A percentile compares a stretch with the other conserved stretches of the same genome.
These are phyloP conservation scores for Coemansia erecta DNA, from an alignment of 192 early-diverging fungal species.

Conservation along the genomic window DNA sequence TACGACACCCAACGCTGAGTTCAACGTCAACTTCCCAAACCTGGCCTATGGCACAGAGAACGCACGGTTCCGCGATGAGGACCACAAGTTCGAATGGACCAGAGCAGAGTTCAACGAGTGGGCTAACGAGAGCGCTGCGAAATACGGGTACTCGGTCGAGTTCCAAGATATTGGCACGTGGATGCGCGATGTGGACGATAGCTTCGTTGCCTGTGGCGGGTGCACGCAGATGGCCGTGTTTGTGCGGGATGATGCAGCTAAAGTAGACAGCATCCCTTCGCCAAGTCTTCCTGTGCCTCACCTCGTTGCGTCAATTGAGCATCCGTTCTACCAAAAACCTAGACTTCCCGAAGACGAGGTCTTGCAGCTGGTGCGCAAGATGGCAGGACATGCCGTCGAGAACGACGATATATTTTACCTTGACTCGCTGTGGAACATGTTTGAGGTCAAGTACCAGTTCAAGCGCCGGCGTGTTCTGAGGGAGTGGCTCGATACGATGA, in stretches of 20 bases:
- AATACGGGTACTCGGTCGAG: constrained; percentile 65
- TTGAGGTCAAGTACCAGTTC: constrained; percentile 56
- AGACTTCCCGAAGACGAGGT: constrained; percentile 34
- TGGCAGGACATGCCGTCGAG: constrained; percentile 11
- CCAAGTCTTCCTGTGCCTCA: constrained; percentile 6
- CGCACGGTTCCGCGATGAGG: constrained; percentile 68
- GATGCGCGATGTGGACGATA: constrained; percentile 32
- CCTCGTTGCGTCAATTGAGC: constrained; percentile 50
- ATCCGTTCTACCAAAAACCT: constrained; percentile 53
- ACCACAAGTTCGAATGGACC: constrained; percentile 98
- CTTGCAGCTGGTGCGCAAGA: constrained; percentile 31
- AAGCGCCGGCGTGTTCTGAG: constrained; percentile 32
- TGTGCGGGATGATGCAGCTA: constrained; percentile 10
- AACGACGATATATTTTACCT: constrained; percentile 2
- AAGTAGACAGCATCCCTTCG: background rate
- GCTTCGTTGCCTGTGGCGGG: constrained; percentile 51
- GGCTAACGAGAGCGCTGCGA: constrained; percentile 56
- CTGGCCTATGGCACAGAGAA: constrained; percentile 70
- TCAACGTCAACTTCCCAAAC: constrained; percentile 81
- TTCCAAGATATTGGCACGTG: constrained; percentile 34
- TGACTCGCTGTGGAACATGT: constrained; percentile 47
- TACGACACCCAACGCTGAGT: constrained; percentile 87
- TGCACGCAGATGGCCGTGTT: constrained; percentile 82
- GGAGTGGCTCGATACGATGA: constrained; percentile 29
- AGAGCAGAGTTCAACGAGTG: constrained; percentile 76